These are phyloP conservation scores for Metarhizium brunneum DNA, from an alignment of 2,329 filamentous ascomycete genomes.

Conservation along the genomic window DNA sequence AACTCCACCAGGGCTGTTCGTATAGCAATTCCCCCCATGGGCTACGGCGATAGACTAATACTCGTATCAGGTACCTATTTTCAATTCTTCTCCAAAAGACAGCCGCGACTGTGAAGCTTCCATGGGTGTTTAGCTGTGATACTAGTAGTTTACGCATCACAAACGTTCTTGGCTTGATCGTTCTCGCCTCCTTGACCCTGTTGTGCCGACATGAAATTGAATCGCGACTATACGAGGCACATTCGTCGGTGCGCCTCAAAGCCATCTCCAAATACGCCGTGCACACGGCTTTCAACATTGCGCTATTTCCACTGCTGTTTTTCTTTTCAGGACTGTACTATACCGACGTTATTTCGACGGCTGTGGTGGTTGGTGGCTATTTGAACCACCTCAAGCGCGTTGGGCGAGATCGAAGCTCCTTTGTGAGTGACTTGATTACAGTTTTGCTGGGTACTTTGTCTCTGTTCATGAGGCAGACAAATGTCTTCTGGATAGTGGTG, in stretches of 20 bases:
- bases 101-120: conserved; percentile 6
- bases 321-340: conserved; percentile 97
- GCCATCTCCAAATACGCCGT: conserved; percentile 31
- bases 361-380: conserved; percentile 64
- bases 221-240: conserved; percentile 23
- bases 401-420: conserved; percentile 18
- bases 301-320: conserved; percentile 81
- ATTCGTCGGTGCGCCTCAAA: conserved; percentile 8
- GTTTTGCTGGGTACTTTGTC: conserved; percentile 53
- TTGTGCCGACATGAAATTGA: conserved; percentile 45
- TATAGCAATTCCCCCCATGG: not conserved
- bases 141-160: conserved; percentile 33
- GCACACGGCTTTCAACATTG: conserved; percentile 68
- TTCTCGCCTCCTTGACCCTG: conserved; percentile 36
- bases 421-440: conserved; percentile 31
- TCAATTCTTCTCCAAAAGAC: conserved; percentile 23
- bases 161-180: conserved; percentile 32
- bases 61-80: conserved; percentile 33
- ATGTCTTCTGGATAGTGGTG: conserved; percentile 88
- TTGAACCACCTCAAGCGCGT: conserved; percentile 42
- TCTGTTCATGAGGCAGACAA: conserved; percentile 82
- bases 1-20: conserved; percentile 76
- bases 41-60: not conserved
- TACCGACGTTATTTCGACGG: conserved; percentile 78
- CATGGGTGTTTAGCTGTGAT: conserved; percentile 16